These are phyloP conservation scores for Pochonia chlamydosporia DNA, from an alignment of 2,329 filamentous ascomycete species.

Conservation along the genomic window DNA sequence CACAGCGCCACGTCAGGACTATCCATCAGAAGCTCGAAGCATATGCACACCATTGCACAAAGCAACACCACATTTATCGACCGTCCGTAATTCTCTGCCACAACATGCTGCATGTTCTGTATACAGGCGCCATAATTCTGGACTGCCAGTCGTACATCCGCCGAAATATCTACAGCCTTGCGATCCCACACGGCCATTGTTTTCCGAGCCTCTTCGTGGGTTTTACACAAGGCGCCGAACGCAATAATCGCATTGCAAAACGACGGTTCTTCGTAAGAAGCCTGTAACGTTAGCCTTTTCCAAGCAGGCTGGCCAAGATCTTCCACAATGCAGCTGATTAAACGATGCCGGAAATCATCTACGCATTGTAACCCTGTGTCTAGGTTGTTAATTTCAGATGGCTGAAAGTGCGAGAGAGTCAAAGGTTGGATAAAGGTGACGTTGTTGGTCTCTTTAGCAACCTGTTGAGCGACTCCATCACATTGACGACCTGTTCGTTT, in stretches of 20 bases:
- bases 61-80: constrained; percentile 10
- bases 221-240: constrained; percentile 9
- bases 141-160: constrained; percentile 8
- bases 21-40: constrained; percentile 12
- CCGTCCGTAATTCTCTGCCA: constrained; percentile 1
- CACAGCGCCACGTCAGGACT: constrained; percentile 6
- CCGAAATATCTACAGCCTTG: neutral
- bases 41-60: constrained; percentile 12
- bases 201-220: neutral
- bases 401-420: constrained; percentile 12
- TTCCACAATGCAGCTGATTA: constrained; percentile 13
- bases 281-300: constrained; percentile 10
- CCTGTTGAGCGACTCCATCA: constrained; percentile 10
- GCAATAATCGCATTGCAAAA: constrained; percentile 10
- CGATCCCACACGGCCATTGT: neutral
- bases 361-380: constrained; percentile 3
- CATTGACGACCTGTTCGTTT: constrained; percentile 11
- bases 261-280: constrained; percentile 9
- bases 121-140: constrained; percentile 9
- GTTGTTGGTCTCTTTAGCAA: neutral
- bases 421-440: constrained; percentile 14
- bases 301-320: constrained; percentile 7
- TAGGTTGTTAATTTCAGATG: constrained; percentile 1
- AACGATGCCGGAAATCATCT: constrained; percentile 10
- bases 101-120: constrained; percentile 8